Conservation (phyloP, 139 green algal species). For the Chlamydomonas sp. region DNA sequence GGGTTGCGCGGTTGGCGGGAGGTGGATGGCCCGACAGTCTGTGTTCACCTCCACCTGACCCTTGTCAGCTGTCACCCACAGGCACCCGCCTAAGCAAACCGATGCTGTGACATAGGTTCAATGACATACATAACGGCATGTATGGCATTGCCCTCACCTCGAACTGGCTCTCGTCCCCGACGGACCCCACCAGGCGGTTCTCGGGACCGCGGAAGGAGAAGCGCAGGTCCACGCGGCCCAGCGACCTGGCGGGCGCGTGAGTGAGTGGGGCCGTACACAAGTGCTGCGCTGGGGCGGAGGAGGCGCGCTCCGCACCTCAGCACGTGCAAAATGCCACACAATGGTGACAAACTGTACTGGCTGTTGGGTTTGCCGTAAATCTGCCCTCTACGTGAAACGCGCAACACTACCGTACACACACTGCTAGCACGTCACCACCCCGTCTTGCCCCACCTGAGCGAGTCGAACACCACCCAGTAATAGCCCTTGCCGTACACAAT, state of each 20-base stretch:
- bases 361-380: too few species aligned
- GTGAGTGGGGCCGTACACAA: not conserved
- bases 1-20: too few species aligned
- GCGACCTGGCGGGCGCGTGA: not conserved
- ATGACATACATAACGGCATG: not conserved
- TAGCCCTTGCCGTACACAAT: conserved; percentile 40
- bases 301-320: too few species aligned
- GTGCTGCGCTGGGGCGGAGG: not conserved
- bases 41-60: too few species aligned
- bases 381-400: not conserved
- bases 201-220: conserved; percentile 44
- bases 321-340: too few species aligned
- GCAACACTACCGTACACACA: not conserved
- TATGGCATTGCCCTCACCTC: conserved; percentile 15
- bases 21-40: too few species aligned
- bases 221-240: conserved; percentile 35
- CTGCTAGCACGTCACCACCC: not conserved
- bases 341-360: too few species aligned
- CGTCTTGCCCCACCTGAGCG: conserved; percentile 4
- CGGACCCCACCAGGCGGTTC: conserved; percentile 42
- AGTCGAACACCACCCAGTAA: conserved; percentile 55
- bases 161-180: conserved; percentile 44
- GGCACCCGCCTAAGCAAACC: not conserved
- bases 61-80: too few species aligned
- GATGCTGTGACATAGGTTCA: too few species aligned